phyloP scores from a whole-genome alignment of 441 rosid species.

The Eutrema salsugineum region DNA sequence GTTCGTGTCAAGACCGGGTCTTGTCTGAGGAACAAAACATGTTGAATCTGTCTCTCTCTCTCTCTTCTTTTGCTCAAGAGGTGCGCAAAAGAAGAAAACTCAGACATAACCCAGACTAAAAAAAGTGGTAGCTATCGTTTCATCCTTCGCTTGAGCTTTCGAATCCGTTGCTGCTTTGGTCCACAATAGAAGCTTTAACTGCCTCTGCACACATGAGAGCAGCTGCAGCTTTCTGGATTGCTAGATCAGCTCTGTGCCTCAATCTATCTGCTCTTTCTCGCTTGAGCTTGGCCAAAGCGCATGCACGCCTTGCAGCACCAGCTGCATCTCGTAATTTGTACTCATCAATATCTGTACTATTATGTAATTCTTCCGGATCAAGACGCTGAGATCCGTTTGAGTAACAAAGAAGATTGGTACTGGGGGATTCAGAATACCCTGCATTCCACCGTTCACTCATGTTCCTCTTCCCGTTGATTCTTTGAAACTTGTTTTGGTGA shows the following conservation, averaged over 20 bases:
- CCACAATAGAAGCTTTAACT: conserved; percentile 52
- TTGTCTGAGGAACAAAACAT: conserved; percentile 2
- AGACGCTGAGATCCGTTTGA: conserved; percentile 40
- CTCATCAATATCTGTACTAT: conserved; percentile 59
- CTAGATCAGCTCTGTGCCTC: conserved; percentile 77
- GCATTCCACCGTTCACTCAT: conserved; percentile 44
- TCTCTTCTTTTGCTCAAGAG: conserved; percentile 9
- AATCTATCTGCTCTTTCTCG: conserved; percentile 77
- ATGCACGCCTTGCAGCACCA: conserved; percentile 69
- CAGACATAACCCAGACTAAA: background rate
- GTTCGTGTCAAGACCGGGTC: conserved; percentile 18
- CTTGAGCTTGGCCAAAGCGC: conserved; percentile 67
- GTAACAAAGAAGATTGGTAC: conserved; percentile 30
- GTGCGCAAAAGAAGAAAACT: background rate
- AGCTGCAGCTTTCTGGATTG: conserved; percentile 85
- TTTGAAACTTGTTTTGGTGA: conserved; percentile 45
- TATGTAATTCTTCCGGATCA: conserved; percentile 39
- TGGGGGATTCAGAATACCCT: conserved; percentile 49
- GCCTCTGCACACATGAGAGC: conserved; percentile 91
- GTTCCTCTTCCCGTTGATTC: conserved; percentile 48
- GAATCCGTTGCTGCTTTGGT: conserved; percentile 24
- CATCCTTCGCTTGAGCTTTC: conserved; percentile 26
- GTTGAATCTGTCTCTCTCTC: background rate
- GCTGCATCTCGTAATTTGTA: conserved; percentile 63
- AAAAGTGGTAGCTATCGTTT: conserved; percentile 8